Conservation (phyloP, 495 filamentous ascomycete genomes). For the Talaromyces liani region DNA sequence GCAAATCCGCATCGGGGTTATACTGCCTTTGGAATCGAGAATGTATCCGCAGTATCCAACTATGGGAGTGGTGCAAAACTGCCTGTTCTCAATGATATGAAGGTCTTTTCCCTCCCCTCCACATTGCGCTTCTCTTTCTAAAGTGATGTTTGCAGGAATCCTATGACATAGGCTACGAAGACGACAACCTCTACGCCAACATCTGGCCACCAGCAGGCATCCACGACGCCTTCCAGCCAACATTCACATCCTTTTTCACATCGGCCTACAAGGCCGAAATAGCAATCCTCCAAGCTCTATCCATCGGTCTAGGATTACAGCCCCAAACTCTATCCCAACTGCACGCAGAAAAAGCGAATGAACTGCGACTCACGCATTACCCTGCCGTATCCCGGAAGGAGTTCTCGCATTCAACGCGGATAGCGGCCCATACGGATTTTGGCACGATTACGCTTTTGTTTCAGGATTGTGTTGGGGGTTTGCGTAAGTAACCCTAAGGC, state of each 20-base stretch:
- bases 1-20: slow-evolving; percentile 2
- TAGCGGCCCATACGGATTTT: slow-evolving; percentile 39
- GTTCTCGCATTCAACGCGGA: slow-evolving; percentile 16
- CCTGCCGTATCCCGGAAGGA: not conserved
- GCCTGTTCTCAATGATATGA: not conserved
- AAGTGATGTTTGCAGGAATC: not conserved
- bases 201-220: not conserved
- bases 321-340: not conserved
- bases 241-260: not conserved
- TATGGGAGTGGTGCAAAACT: not conserved
- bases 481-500: no score
- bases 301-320: not conserved
- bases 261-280: not conserved
- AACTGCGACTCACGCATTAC: not conserved
- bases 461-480: slow-evolving; percentile 37
- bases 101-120: not conserved
- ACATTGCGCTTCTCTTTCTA: no score
- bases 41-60: not conserved
- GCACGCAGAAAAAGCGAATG: not conserved
- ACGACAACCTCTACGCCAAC: not conserved
- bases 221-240: not conserved
- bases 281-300: not conserved
- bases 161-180: not conserved
- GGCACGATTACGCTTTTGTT: slow-evolving; percentile 43
- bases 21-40: not conserved